Base-by-base conservation (phyloP, 108 stramenopile species). In the Nitzschia inconspicua region DNA sequence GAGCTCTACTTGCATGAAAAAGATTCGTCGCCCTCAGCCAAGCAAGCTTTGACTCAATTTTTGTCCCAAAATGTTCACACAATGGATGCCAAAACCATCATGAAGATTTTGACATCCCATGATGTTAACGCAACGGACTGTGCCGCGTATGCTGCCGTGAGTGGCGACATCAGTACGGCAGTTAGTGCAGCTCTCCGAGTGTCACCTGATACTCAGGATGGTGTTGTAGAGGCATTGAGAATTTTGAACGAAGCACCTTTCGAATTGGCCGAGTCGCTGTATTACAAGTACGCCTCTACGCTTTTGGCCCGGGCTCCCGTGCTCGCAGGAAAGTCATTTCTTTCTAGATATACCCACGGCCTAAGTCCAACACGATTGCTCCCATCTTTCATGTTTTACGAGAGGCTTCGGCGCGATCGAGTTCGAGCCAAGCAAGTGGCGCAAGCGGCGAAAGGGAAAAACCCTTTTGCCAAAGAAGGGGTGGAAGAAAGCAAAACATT, bases 371-470 rank as follows among this genome's bases (percentile, higher is more conserved):
- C 75, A 1, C 81, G 78, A 54, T 57, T 93, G 43, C 72, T 93
- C 7, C 92, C 92, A 13, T 70, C 85, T 2, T 74, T 90, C 28
- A 86, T 93, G 84, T 65, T 80, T 31, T 90, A 89, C 60, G 88
- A 89, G 63, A 63, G 78, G 39, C 62, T 65, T 39, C 68, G 85
- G 19, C 28, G 7, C 4, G 72, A 65, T 30, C 49, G 60, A 23
- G 44, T 56, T 23, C 63, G 49, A 28, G 57, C 51, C 13, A 62
- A 60, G 28, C 53, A 69, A 22, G 69, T 51, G 9, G 60, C 79
- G 44, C 41, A 72, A 41, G 46, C 32, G 28, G 50, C 49, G 32
- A 48, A n/a, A 16, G 55, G 66, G 16, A 66, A 29, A 23, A 64
- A 63, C 18, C 47, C 59, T 10, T 69, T 51, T 40, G 11, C 47